Evolutionary conservation across 805 yeast species (phyloP).

Genomic region (Groenewaldozyma salmanticensis): DNA sequence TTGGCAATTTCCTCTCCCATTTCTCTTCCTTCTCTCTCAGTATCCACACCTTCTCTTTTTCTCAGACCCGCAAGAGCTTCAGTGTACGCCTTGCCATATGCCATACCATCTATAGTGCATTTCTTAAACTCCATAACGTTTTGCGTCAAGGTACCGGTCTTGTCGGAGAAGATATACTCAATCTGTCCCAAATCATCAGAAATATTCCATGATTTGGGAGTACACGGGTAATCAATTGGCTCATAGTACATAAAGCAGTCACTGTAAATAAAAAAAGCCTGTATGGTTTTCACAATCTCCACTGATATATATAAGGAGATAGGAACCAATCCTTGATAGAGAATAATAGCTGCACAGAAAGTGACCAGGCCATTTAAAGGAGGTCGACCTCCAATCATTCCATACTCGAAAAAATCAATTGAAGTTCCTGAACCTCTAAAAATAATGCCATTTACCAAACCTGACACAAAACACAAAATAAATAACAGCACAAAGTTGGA

Average conservation of each 20-base stretch:
- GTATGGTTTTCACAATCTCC: slow-evolving; percentile 71
- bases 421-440: slow-evolving; percentile 38
- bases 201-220: slow-evolving; percentile 77
- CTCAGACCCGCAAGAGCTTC: slow-evolving; percentile 65
- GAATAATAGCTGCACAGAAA: slow-evolving; percentile 65
- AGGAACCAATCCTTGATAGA: slow-evolving; percentile 72
- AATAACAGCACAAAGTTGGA: slow-evolving; percentile 58
- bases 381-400: slow-evolving; percentile 50
- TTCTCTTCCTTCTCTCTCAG: slow-evolving; percentile 38
- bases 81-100: slow-evolving; percentile 68
- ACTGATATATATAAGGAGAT: slow-evolving; percentile 71
- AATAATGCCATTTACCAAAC: slow-evolving; percentile 57
- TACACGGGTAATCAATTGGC: slow-evolving; percentile 64
- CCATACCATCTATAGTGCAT: slow-evolving; percentile 58
- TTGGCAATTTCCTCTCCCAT: slow-evolving; percentile 37
- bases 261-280: slow-evolving; percentile 66
- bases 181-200: slow-evolving; percentile 81
- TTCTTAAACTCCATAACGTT: slow-evolving; percentile 79
- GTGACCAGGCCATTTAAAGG: slow-evolving; percentile 58
- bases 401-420: slow-evolving; percentile 49
- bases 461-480: slow-evolving; percentile 59
- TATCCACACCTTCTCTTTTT: slow-evolving; percentile 57
- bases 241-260: slow-evolving; percentile 65
- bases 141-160: slow-evolving; percentile 78
- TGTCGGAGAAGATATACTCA: slow-evolving; percentile 74